Evolutionary conservation across 78 protist genomes (phyloP).

Genomic region (Dictyostelium intermedium): DNA sequence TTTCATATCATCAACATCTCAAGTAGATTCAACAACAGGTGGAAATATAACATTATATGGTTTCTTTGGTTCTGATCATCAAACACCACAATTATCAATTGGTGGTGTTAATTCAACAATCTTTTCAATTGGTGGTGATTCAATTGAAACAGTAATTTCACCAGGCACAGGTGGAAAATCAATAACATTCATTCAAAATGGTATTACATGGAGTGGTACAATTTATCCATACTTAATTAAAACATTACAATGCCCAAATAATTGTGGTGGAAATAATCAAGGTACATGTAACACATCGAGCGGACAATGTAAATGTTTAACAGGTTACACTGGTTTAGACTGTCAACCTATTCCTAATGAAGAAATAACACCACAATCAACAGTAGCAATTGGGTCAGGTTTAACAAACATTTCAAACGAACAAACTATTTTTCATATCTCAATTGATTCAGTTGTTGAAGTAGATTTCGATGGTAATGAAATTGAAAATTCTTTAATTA

Average conservation of each 20-base stretch:
- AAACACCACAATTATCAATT: neutral
- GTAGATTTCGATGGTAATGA: neutral
- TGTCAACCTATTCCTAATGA: neutral
- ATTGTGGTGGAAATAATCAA: neutral
- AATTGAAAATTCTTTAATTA: neutral
- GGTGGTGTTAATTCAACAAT: neutral
- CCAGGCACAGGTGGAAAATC: neutral
- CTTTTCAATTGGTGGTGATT: neutral
- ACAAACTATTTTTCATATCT: neutral
- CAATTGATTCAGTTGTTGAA: neutral
- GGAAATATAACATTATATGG: neutral
- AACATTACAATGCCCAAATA: neutral
- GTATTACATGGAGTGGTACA: neutral
- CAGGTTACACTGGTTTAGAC: neutral
- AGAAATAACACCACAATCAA: neutral
- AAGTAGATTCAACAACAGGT: neutral
- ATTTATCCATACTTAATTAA: neutral
- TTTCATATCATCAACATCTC: neutral
- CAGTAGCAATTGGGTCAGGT: neutral
- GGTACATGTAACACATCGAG: neutral
- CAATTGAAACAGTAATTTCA: neutral
- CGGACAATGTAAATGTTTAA: neutral
- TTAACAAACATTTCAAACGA: neutral
- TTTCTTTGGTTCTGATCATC: neutral
- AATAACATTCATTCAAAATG: neutral